A percentile compares a stretch with the other conserved stretches of the same genome.
These are phyloP conservation scores for Miamiensis avidus DNA, from an alignment of 169 alveolate genomes.

Conservation along the genomic window DNA sequence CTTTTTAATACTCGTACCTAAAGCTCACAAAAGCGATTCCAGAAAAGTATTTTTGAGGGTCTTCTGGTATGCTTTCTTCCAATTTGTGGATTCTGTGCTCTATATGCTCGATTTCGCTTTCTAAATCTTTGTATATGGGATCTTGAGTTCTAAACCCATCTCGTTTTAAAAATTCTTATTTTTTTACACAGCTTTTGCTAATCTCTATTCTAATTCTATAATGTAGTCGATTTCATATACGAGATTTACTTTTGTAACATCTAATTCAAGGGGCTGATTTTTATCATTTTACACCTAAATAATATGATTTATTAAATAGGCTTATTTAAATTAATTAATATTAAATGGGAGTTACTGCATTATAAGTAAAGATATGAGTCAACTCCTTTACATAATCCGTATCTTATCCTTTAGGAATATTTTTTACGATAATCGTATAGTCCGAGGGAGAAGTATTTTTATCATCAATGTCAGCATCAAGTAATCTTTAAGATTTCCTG, in stretches of 20 bases:
- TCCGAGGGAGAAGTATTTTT: conserved; percentile 37
- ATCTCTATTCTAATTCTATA: neutral
- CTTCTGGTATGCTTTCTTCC: neutral
- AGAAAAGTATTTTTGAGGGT: neutral
- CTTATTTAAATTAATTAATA: too few relatives aligned
- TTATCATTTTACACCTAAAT: too few relatives aligned
- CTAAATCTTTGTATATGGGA: neutral
- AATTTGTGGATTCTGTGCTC: neutral
- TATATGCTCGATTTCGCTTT: too few relatives aligned
- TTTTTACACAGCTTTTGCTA: neutral
- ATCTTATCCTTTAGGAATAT: conserved; percentile 6
- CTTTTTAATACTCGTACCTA: neutral
- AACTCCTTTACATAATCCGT: neutral
- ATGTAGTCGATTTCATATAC: neutral
- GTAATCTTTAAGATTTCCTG: conserved; percentile 8
- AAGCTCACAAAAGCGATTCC: neutral
- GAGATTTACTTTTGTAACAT: neutral
- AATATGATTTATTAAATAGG: too few relatives aligned
- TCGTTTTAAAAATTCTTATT: neutral
- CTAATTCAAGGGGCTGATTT: too few relatives aligned
- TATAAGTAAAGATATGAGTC: neutral
- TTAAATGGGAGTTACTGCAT: neutral
- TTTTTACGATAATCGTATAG: conserved; percentile 23
- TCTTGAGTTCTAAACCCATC: neutral
- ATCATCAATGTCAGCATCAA: conserved; percentile 24